Base-by-base conservation (phyloP, 768 basidiomycete species). In the Wakefieldia striispora region DNA sequence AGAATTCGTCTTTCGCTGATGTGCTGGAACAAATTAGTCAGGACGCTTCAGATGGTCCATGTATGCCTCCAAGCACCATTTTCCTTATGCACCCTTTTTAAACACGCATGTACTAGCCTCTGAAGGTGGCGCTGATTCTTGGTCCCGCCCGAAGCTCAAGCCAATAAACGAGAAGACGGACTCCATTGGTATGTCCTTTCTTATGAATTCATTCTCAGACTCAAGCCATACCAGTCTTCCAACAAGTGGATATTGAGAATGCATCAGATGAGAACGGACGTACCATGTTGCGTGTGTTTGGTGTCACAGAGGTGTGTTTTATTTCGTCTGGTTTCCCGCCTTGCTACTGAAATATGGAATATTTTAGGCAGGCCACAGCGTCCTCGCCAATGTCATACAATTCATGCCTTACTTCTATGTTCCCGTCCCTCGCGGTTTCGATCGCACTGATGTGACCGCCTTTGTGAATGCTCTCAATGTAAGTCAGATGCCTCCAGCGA, bases 401-500 rank as follows among this genome's bases (percentile, higher is more conserved):
- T 97, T 97, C 64, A 68, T 83, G 42, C 95, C 97, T 0, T 98
- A 99, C 68, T 97, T 99, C 69, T 99, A 93, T 60, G 71, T 98
- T 36, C 77, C 91, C 3, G 81, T 86, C 26, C 97, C 97, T 27
- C 80, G 87, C 16, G 94, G 94, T 0, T 93, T 97, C 56, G 70
- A 75, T 26, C 72, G 77, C 27, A 75, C 79, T 16, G 93, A 97
- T 58, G 61, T 87, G 2, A 72, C 71, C 3, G 68, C 84, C 0
- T 85, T 99, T 60, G 72, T 70, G 37, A 73, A 77, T 13, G 75
- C 86, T 50, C 65, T 99, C 37, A 95, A 95, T 65, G 94, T 92
- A 42, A 63, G 86, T 67, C 33, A 35, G 23, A 21, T 19, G 16
- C 42, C 43, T 37, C 2, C 21, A 41, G 35, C 9, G 5, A 10